A percentile compares a stretch with the other conserved stretches of the same genome.
Conservation (phyloP, 2,329 filamentous ascomycete genomes). For the Dothiorella sarmentorum region DNA sequence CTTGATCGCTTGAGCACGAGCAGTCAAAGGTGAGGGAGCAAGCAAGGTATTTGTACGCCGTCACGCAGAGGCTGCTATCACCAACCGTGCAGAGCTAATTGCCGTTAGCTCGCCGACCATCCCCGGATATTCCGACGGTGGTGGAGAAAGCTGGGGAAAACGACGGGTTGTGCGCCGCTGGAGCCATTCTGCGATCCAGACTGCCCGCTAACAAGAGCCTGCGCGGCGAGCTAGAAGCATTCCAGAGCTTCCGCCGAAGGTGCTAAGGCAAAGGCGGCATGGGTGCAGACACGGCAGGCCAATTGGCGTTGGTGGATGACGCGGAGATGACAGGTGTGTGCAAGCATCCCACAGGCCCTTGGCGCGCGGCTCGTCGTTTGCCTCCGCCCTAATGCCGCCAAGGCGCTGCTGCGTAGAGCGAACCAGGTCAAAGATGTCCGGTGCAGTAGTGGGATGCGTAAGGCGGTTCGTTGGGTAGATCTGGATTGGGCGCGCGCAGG, state of each 20-base stretch:
- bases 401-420: background rate
- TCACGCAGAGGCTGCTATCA: background rate
- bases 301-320: background rate
- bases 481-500: background rate
- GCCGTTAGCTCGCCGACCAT: background rate
- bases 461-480: background rate
- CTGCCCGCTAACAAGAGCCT: background rate
- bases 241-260: conserved; percentile 6
- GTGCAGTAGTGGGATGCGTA: background rate
- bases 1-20: background rate
- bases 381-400: background rate
- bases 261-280: background rate
- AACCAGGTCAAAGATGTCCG: background rate
- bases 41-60: conserved; percentile 7
- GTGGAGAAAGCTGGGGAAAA: conserved; percentile 8
- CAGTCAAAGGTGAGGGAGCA: background rate
- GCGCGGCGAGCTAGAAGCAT: conserved; percentile 1
- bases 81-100: background rate
- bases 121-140: background rate
- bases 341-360: conserved; percentile 6
- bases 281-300: background rate
- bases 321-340: background rate
- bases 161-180: background rate
- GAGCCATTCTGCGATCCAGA: background rate
- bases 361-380: background rate